Evolutionary conservation across 1,139 yeast species (phyloP).

Genomic region (Maudiozyma humilis): DNA sequence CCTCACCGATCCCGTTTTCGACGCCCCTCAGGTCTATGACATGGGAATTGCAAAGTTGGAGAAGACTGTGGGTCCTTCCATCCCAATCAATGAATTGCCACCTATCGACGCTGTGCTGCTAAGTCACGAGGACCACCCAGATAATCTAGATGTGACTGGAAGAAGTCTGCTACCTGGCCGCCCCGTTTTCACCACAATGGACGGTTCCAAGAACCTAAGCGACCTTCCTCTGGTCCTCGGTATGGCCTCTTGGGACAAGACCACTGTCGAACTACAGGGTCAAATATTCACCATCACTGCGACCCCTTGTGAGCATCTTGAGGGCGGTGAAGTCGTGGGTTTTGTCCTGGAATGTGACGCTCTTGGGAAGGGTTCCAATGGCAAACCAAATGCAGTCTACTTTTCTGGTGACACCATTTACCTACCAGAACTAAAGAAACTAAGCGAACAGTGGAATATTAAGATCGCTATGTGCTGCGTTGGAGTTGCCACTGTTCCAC

Average conservation of each 20-base stretch:
- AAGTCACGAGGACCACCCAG: slow-evolving; percentile 5
- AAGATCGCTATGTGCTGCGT: background rate
- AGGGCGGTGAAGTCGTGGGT: slow-evolving; percentile 2
- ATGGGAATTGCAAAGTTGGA: slow-evolving; percentile 4
- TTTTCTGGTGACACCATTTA: slow-evolving; percentile 3
- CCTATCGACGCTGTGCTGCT: slow-evolving; percentile 3
- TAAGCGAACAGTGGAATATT: background rate
- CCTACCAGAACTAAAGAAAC: slow-evolving; percentile 3
- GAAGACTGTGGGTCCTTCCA: slow-evolving; percentile 2
- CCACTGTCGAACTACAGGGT: background rate
- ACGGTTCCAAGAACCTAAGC: slow-evolving; percentile 1
- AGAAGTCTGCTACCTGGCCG: slow-evolving; percentile 4
- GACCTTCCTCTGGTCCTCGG: slow-evolving; percentile 1
- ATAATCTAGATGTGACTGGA: slow-evolving; percentile 2
- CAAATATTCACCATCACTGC: slow-evolving; percentile 4
- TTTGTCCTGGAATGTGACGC: slow-evolving; percentile 1
- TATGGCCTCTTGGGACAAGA: slow-evolving; percentile 1
- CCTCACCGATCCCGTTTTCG: slow-evolving; percentile 5
- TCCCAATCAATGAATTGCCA: slow-evolving; percentile 2
- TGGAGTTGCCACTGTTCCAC: slow-evolving; percentile 4
- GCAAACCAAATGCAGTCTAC: slow-evolving; percentile 2
- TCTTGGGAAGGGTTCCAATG: background rate
- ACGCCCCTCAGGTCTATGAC: slow-evolving; percentile 1
- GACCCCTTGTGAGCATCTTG: slow-evolving; percentile 1
- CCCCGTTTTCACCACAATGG: slow-evolving; percentile 4